phyloP scores from a whole-genome alignment of 257 asterid genomes.

The Solanum bulbocastanum region DNA sequence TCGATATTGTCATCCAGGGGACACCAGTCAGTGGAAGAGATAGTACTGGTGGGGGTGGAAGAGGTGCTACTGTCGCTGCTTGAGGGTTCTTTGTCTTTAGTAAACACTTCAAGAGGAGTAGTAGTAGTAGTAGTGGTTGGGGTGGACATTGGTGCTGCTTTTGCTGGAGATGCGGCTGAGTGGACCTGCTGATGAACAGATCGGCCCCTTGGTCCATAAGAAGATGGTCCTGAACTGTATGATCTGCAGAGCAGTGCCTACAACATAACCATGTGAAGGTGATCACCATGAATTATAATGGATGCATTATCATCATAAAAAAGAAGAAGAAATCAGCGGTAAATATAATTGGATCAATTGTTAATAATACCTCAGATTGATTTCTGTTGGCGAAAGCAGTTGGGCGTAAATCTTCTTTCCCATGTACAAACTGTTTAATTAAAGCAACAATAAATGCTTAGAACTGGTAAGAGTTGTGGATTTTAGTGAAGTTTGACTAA shows the following conservation, averaged over 20 bases:
- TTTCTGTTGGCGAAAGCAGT: slow-evolving; percentile 25
- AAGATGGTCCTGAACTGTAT: slow-evolving; percentile 29
- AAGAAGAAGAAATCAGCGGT: neutral
- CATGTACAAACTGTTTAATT: slow-evolving; percentile 46
- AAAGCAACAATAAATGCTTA: neutral
- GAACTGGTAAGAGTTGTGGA: neutral
- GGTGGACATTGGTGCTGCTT: neutral
- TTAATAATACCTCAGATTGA: slow-evolving; percentile 36
- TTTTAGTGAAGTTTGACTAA: neutral
- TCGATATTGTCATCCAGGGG: slow-evolving; percentile 57
- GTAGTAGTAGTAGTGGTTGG: neutral
- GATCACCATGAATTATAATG: neutral
- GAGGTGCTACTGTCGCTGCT: slow-evolving; percentile 7
- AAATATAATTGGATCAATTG: neutral
- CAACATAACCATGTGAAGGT: slow-evolving; percentile 5
- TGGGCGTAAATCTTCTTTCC: slow-evolving; percentile 44
- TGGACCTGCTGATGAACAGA: slow-evolving; percentile 24
- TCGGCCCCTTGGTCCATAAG: slow-evolving; percentile 32
- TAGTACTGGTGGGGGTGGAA: slow-evolving; percentile 1
- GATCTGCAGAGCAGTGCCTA: slow-evolving; percentile 38
- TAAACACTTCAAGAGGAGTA: neutral
- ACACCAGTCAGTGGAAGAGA: slow-evolving; percentile 32
- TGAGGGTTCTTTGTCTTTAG: neutral
- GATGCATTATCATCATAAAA: neutral
- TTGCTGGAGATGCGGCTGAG: neutral